Percentiles rank a stretch among this genome's conserved stretches.
Conservation (phyloP, 345 rosid species). For the Reutealis trisperma region DNA sequence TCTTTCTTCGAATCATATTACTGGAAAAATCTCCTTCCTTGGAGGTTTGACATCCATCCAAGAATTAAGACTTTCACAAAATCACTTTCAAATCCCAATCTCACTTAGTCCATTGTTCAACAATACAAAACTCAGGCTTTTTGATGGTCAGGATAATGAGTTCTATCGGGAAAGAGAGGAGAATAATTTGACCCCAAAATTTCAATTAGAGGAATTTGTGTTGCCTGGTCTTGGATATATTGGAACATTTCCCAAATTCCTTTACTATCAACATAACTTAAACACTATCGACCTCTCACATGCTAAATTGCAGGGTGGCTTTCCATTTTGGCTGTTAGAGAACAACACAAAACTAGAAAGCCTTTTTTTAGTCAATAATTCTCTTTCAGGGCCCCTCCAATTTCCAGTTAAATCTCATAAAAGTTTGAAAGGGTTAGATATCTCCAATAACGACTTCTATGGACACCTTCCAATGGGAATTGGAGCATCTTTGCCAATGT, state of each 20-base stretch:
- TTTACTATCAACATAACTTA: neutral
- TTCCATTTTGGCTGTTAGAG: slow-evolving; percentile 5
- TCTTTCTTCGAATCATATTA: too few relatives aligned
- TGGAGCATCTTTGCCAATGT: neutral
- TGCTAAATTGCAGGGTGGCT: neutral
- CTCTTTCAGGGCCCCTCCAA: neutral
- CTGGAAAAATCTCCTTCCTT: too few relatives aligned
- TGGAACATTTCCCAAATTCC: neutral
- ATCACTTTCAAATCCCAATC: too few relatives aligned
- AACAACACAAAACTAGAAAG: neutral
- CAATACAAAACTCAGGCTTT: neutral
- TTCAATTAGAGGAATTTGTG: neutral
- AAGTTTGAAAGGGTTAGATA: neutral
- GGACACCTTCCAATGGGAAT: neutral
- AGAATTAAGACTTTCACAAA: too few relatives aligned
- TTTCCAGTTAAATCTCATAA: neutral
- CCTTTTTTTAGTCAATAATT: neutral
- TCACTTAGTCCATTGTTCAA: neutral
- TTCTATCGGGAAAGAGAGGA: neutral
- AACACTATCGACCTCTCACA: neutral
- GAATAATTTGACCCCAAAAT: neutral
- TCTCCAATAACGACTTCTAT: neutral
- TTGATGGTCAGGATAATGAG: neutral
- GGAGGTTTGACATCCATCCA: too few relatives aligned
- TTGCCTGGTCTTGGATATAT: neutral